A percentile compares a stretch with the other conserved stretches of the same genome.
Evolutionary conservation across 2,329 filamentous ascomycete genomes (phyloP).

Genomic region (Sclerotinia minor): DNA sequence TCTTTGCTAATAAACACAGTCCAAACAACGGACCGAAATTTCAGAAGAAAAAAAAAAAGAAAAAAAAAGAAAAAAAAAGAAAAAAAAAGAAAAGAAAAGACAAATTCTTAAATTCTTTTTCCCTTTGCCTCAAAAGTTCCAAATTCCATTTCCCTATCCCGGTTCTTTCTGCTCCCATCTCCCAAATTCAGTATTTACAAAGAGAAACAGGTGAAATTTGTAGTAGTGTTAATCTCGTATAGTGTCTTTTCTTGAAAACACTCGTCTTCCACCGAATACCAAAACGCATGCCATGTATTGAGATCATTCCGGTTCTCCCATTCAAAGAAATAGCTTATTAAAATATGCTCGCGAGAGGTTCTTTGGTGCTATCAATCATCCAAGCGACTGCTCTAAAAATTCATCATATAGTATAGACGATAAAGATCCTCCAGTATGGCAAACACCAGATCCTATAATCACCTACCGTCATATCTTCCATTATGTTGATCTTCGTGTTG

Average conservation of each 20-base stretch:
- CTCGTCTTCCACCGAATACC: background rate
- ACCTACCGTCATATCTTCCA: constrained; percentile 36
- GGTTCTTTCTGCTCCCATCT: constrained; percentile 8
- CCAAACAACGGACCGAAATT: background rate
- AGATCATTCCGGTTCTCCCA: background rate
- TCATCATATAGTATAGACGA: constrained; percentile 1
- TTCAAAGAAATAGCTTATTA: background rate
- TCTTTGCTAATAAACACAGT: constrained; percentile 17
- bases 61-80: no score
- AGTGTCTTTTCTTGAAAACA: constrained; percentile 12
- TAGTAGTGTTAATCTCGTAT: background rate
- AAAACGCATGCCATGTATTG: constrained; percentile 8
- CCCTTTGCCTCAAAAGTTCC: constrained; percentile 11
- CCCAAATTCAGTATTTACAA: constrained; percentile 16
- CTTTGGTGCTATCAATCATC: background rate
- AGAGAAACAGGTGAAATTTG: constrained; percentile 6
- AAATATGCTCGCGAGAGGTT: constrained; percentile 17
- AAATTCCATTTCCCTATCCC: constrained; percentile 5
- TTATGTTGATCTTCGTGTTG: constrained; percentile 39
- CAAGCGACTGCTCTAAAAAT: constrained; percentile 10
- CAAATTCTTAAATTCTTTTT: constrained; percentile 16
- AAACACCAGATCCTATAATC: background rate
- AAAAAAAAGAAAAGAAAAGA: background rate
- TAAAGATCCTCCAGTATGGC: background rate
- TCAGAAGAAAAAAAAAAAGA: background rate